These are phyloP conservation scores for Neurospora sp. DNA, from an alignment of 495 filamentous ascomycete genomes.

Conservation along the genomic window DNA sequence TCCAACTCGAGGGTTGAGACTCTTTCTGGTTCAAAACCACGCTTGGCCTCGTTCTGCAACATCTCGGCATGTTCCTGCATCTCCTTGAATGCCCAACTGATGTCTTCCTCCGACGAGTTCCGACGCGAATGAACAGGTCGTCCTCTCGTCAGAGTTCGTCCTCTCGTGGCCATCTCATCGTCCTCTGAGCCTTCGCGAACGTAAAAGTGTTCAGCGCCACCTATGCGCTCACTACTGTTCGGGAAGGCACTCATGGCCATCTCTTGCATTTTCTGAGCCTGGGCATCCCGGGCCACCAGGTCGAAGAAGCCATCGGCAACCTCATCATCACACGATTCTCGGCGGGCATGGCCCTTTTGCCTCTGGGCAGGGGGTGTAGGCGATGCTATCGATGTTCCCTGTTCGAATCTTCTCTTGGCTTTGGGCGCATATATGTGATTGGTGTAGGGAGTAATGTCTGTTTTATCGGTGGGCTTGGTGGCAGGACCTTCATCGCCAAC, in stretches of 20 bases:
- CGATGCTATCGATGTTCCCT: slow-evolving; percentile 14
- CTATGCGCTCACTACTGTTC: slow-evolving; percentile 34
- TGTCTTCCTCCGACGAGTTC: slow-evolving; percentile 35
- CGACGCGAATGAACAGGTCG: slow-evolving; percentile 26
- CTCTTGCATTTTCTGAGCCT: slow-evolving; percentile 49
- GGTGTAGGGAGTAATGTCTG: slow-evolving; percentile 47
- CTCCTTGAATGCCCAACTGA: slow-evolving; percentile 41
- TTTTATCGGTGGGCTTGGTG: slow-evolving; percentile 43
- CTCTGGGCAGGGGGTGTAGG: not conserved
- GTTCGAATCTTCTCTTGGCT: slow-evolving; percentile 20
- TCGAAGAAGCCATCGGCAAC: slow-evolving; percentile 66
- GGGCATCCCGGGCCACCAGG: slow-evolving; percentile 63
- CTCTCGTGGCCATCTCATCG: slow-evolving; percentile 21
- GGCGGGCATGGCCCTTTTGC: slow-evolving; percentile 23
- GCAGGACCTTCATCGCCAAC: slow-evolving; percentile 41
- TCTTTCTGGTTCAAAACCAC: slow-evolving; percentile 6
- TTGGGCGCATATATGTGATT: slow-evolving; percentile 47
- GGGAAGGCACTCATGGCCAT: slow-evolving; percentile 40
- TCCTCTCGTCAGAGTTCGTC: slow-evolving; percentile 22
- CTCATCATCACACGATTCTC: slow-evolving; percentile 57
- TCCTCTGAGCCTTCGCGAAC: slow-evolving; percentile 42
- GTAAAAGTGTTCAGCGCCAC: slow-evolving; percentile 45
- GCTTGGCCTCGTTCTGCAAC: slow-evolving; percentile 7
- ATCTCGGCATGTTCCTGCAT: slow-evolving; percentile 39
- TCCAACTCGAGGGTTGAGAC: slow-evolving; percentile 30